Base-by-base conservation (phyloP, 768 basidiomycete species). In the Suillus brevipes region DNA sequence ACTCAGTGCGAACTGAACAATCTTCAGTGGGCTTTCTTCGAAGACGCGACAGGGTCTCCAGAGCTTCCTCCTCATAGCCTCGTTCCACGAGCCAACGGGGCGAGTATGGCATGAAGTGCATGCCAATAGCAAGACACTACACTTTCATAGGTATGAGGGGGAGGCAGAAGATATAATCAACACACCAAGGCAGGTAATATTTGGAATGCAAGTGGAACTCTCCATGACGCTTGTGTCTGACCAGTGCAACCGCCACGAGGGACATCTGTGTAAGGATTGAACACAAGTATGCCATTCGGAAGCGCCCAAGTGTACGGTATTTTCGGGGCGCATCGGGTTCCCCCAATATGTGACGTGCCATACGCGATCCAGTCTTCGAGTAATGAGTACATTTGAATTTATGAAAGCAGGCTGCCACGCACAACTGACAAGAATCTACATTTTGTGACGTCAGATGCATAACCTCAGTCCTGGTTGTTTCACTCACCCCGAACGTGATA, bases 51-150 rank as follows among this genome's bases (percentile, higher is more conserved):
- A 82, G 63, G 2, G 76, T 78, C 16, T 67, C 58, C 28, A 78
- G 61, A 8, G 80, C 79, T 49, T 82, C 80, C 6, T 69, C 71
- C 55, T 74, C 73, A 8, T 78, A 76, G 0, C 78, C 78, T 68
- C 76, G 73, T 60, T 78, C 76, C 65, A 77, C 75, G 43, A 82
- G 70, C 78, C 81, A 82, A 59, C 81, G 77, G 23, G 81, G 81
- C 23, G 81, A 81, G 61, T 77, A 80, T 25, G 81, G 81, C 69
- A 81, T 73, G 55, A 78, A 73, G 23, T 59, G 47, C 75, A 76
- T 76, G 43, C 75, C 75, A 38, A 76, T 59, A 8, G 71, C 75
- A 62, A 77, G 68, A n/a, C 70, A 71, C 76, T 75, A 60, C 36
- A 31, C 36, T 12, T 53, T 52, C 25, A 14, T 71, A 58, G 65